phyloP scores from a whole-genome alignment of 306 rosid genomes.

The Mimosa pudica region DNA sequence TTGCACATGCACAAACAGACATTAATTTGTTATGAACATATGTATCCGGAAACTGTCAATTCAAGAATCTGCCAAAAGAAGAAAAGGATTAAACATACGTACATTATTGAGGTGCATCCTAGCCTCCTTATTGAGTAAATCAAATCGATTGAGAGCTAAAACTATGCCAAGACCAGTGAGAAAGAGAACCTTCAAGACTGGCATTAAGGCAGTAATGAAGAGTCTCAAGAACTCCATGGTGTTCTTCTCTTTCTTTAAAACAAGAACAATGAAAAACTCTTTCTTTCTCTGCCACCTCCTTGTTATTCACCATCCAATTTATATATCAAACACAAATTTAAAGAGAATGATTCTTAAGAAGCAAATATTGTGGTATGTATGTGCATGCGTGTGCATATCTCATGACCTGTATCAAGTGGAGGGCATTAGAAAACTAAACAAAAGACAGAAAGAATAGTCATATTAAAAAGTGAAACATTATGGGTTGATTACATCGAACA shows the following conservation, averaged over 20 bases:
- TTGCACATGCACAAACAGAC: too few relatives aligned
- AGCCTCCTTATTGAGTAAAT: constrained; percentile 35
- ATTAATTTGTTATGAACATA: not conserved
- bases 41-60: not conserved
- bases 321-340: not conserved
- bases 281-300: not conserved
- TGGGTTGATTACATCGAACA: not conserved
- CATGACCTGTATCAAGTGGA: not conserved
- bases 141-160: constrained; percentile 42
- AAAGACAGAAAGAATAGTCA: not conserved
- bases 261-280: not conserved
- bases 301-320: not conserved
- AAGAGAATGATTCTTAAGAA: not conserved
- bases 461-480: too few relatives aligned
- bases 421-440: not conserved
- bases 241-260: not conserved
- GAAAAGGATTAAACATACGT: constrained; percentile 5
- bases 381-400: not conserved
- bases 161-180: constrained; percentile 42
- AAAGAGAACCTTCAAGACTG: constrained; percentile 44
- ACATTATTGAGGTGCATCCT: constrained; percentile 43
- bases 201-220: constrained; percentile 48
- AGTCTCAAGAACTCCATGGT: constrained; percentile 43
- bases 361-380: not conserved
- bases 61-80: not conserved